These are phyloP conservation scores for Gossypium trilobum DNA, from an alignment of 441 rosid species.

Conservation along the genomic window DNA sequence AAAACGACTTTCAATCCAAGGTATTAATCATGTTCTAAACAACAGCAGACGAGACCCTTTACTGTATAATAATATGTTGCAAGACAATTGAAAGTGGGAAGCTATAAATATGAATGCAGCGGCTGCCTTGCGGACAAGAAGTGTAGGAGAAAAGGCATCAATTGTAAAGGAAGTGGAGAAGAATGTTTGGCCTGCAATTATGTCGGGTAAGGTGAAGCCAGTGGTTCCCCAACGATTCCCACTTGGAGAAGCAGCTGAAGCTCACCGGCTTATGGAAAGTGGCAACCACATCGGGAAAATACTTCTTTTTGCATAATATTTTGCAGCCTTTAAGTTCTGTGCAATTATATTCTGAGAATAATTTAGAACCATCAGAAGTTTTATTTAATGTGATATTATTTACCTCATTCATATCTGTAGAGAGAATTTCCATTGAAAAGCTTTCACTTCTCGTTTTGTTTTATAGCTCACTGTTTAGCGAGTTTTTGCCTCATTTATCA, in stretches of 20 bases:
- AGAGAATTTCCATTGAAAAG: background rate
- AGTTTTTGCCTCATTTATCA: no score
- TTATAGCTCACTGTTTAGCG: no score
- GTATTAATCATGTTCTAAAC: background rate
- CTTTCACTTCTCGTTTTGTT: background rate
- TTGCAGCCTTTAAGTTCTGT: background rate
- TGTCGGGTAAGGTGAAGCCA: slow-evolving; percentile 60
- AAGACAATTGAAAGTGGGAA: background rate
- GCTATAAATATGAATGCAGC: slow-evolving; percentile 27
- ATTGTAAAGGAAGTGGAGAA: slow-evolving; percentile 67
- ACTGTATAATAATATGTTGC: background rate
- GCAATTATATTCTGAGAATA: background rate
- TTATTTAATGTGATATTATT: background rate
- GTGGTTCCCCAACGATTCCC: slow-evolving; percentile 45
- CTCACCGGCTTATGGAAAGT: slow-evolving; percentile 64
- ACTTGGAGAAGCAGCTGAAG: slow-evolving; percentile 57
- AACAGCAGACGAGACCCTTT: background rate
- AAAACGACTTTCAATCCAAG: slow-evolving; percentile 33
- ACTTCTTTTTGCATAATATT: slow-evolving; percentile 40
- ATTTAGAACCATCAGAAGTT: background rate
- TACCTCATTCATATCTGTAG: background rate
- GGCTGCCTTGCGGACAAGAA: slow-evolving; percentile 59
- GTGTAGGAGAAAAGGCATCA: slow-evolving; percentile 49
- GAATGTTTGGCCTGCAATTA: slow-evolving; percentile 71
- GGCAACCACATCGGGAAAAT: slow-evolving; percentile 69